Evolutionary conservation across 179 eudicot genomes (phyloP), one percentile per base, ranked within the genome.

Genomic region (Nepenthes alata): DNA sequence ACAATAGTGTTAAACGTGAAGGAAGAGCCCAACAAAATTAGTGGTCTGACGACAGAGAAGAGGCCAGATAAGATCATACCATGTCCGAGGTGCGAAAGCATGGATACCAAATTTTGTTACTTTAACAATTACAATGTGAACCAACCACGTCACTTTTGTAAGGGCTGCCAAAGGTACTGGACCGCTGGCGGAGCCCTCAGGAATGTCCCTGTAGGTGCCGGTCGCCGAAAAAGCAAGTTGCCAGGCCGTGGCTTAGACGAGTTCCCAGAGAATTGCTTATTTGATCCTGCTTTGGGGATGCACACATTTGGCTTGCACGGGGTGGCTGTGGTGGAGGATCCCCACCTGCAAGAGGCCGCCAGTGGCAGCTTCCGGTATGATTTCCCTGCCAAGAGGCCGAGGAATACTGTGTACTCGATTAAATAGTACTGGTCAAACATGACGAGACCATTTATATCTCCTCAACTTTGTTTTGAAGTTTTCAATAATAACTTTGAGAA

Each of bases 81-180:
- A 10, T 83, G 88, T 50, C 88, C 88, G 0, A 78, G 88, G 60
- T 83, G 88, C 67, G 76, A 80, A 11, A 76, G 81, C 65, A 80
- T 76, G 88, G 88, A 80, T 15, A 80, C 88, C n/a, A 83, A 83
- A 39, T 83, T 83, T 16, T 83, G 84, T 58, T 82, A 82, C 73
- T 82, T 82, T 73, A 82, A 82, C 70, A 83, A 83, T 60, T 83
- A 83, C 68, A 83, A 80, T 59, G 88, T 83, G 47, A 83, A 83
- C 49, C 88, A 83, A 59, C 88, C 88, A 1, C 60, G 88, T 1
- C 88, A 83, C 80, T 83, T 80, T 45, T 83, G 88, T 11, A 80
- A 72, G 66, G 83, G 85, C 39, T 83, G 88, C 63, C 88, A 78
- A 60, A 54, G 88, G 72, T 83, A 83, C 47, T 83, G 88, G 88